phyloP scores from a whole-genome alignment of 2,329 filamentous ascomycete genomes.

The Penicillium decumbens region DNA sequence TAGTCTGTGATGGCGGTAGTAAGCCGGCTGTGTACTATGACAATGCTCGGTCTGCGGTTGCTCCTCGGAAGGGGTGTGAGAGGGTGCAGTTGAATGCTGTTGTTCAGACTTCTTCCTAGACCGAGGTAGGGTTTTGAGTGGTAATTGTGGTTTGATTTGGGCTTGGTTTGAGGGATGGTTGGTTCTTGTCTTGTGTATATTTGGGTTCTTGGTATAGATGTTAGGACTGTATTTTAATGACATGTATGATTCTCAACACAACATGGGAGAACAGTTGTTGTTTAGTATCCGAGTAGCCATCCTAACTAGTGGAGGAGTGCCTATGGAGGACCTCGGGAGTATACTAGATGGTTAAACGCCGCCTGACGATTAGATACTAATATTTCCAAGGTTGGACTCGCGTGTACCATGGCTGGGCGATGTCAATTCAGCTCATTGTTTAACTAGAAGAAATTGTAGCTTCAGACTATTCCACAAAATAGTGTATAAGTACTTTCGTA shows the following conservation, averaged over 20 bases:
- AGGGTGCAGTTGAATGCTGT: conserved; percentile 4
- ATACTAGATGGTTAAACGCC: too few species aligned
- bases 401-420: not conserved
- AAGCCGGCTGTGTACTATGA: conserved; percentile 12
- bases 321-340: too few species aligned
- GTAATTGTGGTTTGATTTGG: not conserved
- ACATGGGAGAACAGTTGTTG: not conserved
- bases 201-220: not conserved
- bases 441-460: not conserved
- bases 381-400: not conserved
- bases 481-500: not conserved
- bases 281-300: not conserved
- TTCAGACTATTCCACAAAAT: not conserved
- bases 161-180: not conserved
- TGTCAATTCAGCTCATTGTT: not conserved
- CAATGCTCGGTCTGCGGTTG: conserved; percentile 2
- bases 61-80: conserved; percentile 9
- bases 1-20: conserved; percentile 1
- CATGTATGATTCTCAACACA: not conserved
- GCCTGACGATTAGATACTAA: not conserved
- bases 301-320: too few species aligned
- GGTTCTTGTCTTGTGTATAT: not conserved
- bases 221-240: not conserved
- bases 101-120: not conserved
- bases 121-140: not conserved